Evolutionary conservation across 192 early-diverging fungal genomes (phyloP).

Genomic region (Globomyces pollinis-pini): DNA sequence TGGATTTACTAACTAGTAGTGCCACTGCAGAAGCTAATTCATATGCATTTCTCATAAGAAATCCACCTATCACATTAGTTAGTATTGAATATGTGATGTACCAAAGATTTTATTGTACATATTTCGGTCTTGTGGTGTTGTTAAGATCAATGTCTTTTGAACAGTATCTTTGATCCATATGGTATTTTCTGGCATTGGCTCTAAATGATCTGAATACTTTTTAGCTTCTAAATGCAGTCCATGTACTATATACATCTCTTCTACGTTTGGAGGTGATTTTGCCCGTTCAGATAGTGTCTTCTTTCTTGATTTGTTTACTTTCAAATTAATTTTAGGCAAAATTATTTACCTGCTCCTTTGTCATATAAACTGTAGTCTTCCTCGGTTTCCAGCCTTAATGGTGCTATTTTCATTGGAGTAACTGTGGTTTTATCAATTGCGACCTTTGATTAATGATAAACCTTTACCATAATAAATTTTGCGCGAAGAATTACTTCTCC

Average conservation of each 20-base stretch:
- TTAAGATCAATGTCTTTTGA: slow-evolving; percentile 64
- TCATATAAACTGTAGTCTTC: slow-evolving; percentile 64
- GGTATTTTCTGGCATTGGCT: slow-evolving; percentile 7
- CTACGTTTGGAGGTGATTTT: slow-evolving; percentile 65
- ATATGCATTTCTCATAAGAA: slow-evolving; percentile 76
- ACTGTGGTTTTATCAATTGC: slow-evolving; percentile 2
- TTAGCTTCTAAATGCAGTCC: slow-evolving; percentile 48
- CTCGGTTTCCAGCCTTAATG: slow-evolving; percentile 62
- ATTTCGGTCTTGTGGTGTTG: slow-evolving; percentile 70
- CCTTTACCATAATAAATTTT: slow-evolving; percentile 88
- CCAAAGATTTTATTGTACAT: slow-evolving; percentile 69
- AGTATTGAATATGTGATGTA: background rate
- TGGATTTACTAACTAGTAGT: slow-evolving; percentile 53
- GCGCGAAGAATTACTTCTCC: slow-evolving; percentile 51
- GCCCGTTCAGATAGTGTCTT: slow-evolving; percentile 38
- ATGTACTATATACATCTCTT: slow-evolving; percentile 71
- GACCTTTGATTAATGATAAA: background rate
- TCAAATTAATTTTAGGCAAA: no score
- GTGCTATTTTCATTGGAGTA: slow-evolving; percentile 48
- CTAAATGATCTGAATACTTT: background rate
- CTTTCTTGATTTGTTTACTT: slow-evolving; percentile 50
- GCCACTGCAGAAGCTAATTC: slow-evolving; percentile 79
- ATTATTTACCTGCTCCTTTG: no score
- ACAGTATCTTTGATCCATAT: slow-evolving; percentile 72
- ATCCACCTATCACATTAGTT: slow-evolving; percentile 44